These are phyloP conservation scores for Avena sativa DNA, from an alignment of 176 grass and related monocot genomes.

Conservation along the genomic window DNA sequence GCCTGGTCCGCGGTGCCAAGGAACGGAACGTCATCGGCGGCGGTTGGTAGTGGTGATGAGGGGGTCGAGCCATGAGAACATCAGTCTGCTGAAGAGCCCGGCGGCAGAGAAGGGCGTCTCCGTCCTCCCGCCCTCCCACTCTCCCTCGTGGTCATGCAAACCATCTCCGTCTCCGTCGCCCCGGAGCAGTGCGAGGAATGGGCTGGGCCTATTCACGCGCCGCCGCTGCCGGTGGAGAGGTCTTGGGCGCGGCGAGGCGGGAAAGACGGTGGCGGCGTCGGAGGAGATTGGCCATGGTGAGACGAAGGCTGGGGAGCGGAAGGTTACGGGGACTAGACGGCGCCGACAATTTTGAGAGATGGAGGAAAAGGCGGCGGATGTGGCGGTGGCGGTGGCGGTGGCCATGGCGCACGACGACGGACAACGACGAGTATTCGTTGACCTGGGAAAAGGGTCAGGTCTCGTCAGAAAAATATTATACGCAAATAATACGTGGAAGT, in stretches of 20 bases:
- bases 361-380: neutral
- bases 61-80: neutral
- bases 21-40: neutral
- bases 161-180: no score
- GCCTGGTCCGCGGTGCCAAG: neutral
- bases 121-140: neutral
- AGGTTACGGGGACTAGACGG: neutral
- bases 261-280: neutral
- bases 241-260: neutral
- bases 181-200: neutral
- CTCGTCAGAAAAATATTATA: neutral
- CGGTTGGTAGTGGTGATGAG: neutral
- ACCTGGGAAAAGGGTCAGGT: neutral
- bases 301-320: neutral
- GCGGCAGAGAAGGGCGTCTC: neutral
- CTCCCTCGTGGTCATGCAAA: no score
- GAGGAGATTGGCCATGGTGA: neutral
- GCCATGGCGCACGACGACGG: neutral
- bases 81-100: neutral
- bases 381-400: neutral
- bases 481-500: no score
- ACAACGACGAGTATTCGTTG: neutral
- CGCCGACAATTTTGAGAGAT: neutral
- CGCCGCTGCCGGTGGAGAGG: neutral
- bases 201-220: neutral